Conservation (phyloP, 2,329 filamentous ascomycete genomes). For the Epichloe scottii region DNA sequence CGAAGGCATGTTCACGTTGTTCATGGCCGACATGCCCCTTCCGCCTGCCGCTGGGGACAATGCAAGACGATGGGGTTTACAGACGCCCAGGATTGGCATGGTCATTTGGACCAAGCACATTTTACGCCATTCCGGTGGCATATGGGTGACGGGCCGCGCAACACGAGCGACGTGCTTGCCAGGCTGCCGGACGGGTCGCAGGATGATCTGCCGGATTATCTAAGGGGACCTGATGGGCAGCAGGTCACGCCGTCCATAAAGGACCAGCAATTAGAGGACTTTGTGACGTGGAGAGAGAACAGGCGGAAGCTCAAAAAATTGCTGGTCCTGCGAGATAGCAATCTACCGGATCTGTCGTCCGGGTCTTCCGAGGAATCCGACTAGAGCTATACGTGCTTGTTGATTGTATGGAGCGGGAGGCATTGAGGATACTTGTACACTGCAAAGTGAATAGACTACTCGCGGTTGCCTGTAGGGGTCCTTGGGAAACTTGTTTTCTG, state of each 20-base stretch:
- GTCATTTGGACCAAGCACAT: constrained; percentile 42
- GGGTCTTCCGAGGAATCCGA: neutral
- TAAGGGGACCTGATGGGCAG: constrained; percentile 37
- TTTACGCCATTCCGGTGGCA: constrained; percentile 43
- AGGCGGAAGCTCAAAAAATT: constrained; percentile 31
- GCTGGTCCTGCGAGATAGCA: constrained; percentile 30
- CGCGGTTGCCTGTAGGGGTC: too few relatives aligned
- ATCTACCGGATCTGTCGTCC: constrained; percentile 21
- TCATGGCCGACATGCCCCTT: constrained; percentile 23
- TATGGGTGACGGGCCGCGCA: constrained; percentile 44
- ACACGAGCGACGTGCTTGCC: constrained; percentile 16
- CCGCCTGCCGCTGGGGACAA: constrained; percentile 19
- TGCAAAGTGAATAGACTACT: too few relatives aligned
- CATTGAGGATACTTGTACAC: neutral
- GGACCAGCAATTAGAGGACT: constrained; percentile 38
- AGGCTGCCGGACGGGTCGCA: constrained; percentile 12
- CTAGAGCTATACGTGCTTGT: neutral
- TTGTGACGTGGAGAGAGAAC: constrained; percentile 31
- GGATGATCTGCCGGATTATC: constrained; percentile 32
- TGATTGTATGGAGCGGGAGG: neutral
- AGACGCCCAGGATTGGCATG: constrained; percentile 23
- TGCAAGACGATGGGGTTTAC: constrained; percentile 12
- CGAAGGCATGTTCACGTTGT: constrained; percentile 38
- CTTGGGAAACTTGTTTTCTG: neutral
- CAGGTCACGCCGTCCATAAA: constrained; percentile 47